Base-by-base conservation (phyloP, 139 green algal genomes). In the Micractinium sp. region DNA sequence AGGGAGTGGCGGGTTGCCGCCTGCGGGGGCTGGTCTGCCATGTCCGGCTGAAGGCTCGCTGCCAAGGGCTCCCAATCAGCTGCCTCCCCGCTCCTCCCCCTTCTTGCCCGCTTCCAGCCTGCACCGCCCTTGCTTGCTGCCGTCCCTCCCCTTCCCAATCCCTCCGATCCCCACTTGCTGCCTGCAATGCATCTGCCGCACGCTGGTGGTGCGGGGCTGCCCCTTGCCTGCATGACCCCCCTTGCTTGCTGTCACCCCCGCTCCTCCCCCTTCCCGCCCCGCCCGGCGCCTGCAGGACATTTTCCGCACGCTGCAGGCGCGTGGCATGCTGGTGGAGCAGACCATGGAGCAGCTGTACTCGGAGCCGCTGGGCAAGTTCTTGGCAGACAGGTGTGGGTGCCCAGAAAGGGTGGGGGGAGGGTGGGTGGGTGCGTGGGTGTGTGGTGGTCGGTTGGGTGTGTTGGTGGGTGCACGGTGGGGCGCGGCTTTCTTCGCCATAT, bases 271-370 rank as follows among this genome's bases (percentile, higher is more conserved):
- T 39, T 38, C n/a, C 60, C 16, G 20, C 19, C n/a, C 25, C 41
- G 36, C 71, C 63, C 14, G 63, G 2, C 63, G 63, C 63, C 76
- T 60, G 82, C 94, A 97, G 90, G 88, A 77, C 47, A 95, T 97
- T 39, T 98, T 96, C 90, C 87, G 91, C 38, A 75, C 83, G 41
- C 91, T 97, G 77, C 81, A 94, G 41, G 86, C 87, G 47, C 71
- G 85, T 20, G 92, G 92, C 3, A 83, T 90, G 56, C 84, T 97
- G 74, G 81, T 92, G 66, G 94, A 97, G 90, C 92, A 97, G 85
- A 93, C 90, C 81, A 96, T 96, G 88, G 93, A 98, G 92, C 97
- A 99, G 95, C 96, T 98, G 39, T 99, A 97, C 93, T 96, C 89
- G 67, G 94, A 97, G 75, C 90, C 90, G 41, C 85, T 88, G 69